Base-by-base conservation (phyloP, 2,329 filamentous ascomycete genomes). In the Penicillium italicum region DNA sequence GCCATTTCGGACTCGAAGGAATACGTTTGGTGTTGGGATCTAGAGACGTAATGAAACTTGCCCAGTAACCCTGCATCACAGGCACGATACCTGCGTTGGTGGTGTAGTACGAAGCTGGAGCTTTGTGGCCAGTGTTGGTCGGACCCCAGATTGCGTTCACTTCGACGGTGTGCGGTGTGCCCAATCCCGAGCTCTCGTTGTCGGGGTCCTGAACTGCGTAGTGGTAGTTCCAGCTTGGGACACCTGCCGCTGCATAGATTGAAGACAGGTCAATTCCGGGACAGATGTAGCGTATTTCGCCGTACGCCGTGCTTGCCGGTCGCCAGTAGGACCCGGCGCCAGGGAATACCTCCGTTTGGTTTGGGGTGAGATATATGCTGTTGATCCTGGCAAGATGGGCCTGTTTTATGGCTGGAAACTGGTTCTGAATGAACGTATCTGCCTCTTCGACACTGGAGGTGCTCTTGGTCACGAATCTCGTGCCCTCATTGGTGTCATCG, bases 61-160 rank as follows among this genome's bases (percentile, higher is more conserved):
- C 83, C 87, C 87, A 91, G 70, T 91, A 92, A 0, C 78, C 80
- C 65, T 90, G 86, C 28, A 88, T 80, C 0, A 87, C 72, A 0
- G 82, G 77, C 1, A 88, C 78, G 6, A 88, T 83, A 0, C 67
- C 66, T 1, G 75, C 79, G 60, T 91, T 90, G 3, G 75, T 77
- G 0, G 74, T 67, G 8, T 69, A 69, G 62, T 90, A 90, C 44
- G 82, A 85, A 2, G 66, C 65, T 0, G 86, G 86, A 1, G 79
- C 71, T 0, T 59, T 66, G 5, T 74, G 73, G 22, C 75, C 72
- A 3, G 80, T 77, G 65, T 86, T 82, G 4, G 79, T 74, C 0
- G 85, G 82, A 0, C 88, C 88, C 75, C 84, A 91, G 48, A 92
- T 84, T 0, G 86, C 85, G 47, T 81, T 79, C 0, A 85, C 60